phyloP scores from a whole-genome alignment of 116 monocot genomes.

The Thalassia testudinum region DNA sequence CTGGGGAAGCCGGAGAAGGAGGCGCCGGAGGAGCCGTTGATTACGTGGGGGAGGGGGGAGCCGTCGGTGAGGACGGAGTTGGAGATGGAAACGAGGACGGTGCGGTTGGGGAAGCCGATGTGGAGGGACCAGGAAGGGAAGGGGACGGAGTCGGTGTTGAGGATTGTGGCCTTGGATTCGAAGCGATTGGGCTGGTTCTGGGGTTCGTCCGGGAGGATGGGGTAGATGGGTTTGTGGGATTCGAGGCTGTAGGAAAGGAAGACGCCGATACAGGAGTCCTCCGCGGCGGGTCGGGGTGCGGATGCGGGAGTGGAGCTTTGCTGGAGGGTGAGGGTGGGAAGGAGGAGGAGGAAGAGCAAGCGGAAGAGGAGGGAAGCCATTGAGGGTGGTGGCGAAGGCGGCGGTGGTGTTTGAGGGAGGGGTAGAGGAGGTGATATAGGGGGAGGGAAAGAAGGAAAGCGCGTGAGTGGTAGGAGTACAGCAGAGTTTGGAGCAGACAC shows the following conservation, averaged over 20 bases:
- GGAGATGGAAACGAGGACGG: slow-evolving; percentile 53
- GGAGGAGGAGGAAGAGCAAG: not conserved
- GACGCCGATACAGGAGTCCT: slow-evolving; percentile 52
- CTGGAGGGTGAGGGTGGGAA: slow-evolving; percentile 5
- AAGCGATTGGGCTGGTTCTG: slow-evolving; percentile 50
- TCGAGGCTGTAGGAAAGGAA: slow-evolving; percentile 32
- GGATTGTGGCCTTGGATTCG: slow-evolving; percentile 40
- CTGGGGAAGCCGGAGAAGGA: slow-evolving; percentile 46
- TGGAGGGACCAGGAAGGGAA: slow-evolving; percentile 45
- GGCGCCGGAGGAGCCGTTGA: slow-evolving; percentile 18
- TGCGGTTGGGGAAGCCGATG: slow-evolving; percentile 44
- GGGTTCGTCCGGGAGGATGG: slow-evolving; percentile 16
- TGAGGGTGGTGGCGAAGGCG: too few relatives aligned
- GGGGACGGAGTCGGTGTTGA: slow-evolving; percentile 44
- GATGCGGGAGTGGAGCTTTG: not conserved
- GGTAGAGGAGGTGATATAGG: too few relatives aligned
- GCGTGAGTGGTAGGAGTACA: too few relatives aligned
- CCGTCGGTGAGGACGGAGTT: slow-evolving; percentile 37
- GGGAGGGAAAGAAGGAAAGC: too few relatives aligned
- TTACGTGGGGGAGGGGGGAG: slow-evolving; percentile 40
- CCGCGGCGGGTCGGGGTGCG: not conserved
- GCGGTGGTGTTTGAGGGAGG: too few relatives aligned
- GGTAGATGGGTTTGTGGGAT: slow-evolving; percentile 27
- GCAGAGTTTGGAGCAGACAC: too few relatives aligned
- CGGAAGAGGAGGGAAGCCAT: not conserved